phyloP scores from a whole-genome alignment of 129 eudicot species.

The Deinandra increscens region DNA sequence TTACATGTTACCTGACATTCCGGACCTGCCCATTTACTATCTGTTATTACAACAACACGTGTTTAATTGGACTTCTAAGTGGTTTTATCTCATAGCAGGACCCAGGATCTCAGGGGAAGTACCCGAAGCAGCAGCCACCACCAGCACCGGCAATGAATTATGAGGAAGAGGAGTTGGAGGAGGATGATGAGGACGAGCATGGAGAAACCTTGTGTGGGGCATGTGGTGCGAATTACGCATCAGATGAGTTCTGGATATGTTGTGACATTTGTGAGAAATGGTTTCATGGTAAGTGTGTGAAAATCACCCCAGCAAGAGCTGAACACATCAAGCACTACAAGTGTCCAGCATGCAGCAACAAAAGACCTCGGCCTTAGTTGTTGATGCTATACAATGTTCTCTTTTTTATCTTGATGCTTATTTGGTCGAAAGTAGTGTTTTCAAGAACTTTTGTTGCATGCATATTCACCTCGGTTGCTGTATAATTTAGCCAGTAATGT shows the following conservation, averaged over 20 bases:
- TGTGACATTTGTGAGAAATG: slow-evolving; percentile 77
- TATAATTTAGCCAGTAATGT: slow-evolving; percentile 27
- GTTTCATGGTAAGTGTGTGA: slow-evolving; percentile 92
- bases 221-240: slow-evolving; percentile 63
- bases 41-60: neutral
- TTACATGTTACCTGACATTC: neutral
- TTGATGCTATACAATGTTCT: neutral
- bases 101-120: slow-evolving; percentile 43
- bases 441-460: slow-evolving; percentile 18
- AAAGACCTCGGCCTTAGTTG: slow-evolving; percentile 52
- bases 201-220: slow-evolving; percentile 80
- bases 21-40: neutral
- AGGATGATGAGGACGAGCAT: slow-evolving; percentile 61
- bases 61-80: neutral
- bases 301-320: slow-evolving; percentile 83
- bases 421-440: neutral
- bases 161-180: slow-evolving; percentile 59
- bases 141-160: slow-evolving; percentile 20
- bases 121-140: slow-evolving; percentile 44
- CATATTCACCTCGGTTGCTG: slow-evolving; percentile 29
- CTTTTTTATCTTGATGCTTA: slow-evolving; percentile 9
- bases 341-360: slow-evolving; percentile 76
- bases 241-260: slow-evolving; percentile 87
- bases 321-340: slow-evolving; percentile 83
- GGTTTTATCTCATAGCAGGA: slow-evolving; percentile 23